Evolutionary conservation across 352 stramenopile genomes (phyloP).

Genomic region (Phytophthora pluvialis): DNA sequence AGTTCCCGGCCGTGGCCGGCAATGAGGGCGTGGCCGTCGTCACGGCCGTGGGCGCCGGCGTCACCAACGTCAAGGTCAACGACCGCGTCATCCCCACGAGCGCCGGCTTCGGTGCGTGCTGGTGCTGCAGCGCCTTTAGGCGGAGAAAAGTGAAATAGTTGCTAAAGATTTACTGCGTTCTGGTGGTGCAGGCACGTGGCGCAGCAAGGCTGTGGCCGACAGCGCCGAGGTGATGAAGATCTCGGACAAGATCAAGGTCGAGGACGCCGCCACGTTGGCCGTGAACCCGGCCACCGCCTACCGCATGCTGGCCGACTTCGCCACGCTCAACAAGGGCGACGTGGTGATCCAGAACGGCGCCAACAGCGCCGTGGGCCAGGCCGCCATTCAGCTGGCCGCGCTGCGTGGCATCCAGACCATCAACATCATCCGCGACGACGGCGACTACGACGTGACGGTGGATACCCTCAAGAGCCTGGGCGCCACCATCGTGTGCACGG

Average conservation of each 20-base stretch:
- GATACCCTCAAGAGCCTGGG: constrained; percentile 83
- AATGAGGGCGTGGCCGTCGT: constrained; percentile 90
- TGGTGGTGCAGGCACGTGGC: constrained; percentile 59
- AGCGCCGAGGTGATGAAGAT: constrained; percentile 75
- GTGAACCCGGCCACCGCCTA: constrained; percentile 90
- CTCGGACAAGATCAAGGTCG: constrained; percentile 85
- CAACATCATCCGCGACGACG: constrained; percentile 89
- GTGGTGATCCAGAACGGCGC: constrained; percentile 92
- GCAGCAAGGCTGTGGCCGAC: constrained; percentile 68
- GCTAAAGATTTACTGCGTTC: constrained; percentile 8
- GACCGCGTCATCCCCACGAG: constrained; percentile 85
- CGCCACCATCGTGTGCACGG: constrained; percentile 73
- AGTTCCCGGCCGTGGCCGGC: constrained; percentile 80
- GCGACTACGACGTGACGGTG: constrained; percentile 78
- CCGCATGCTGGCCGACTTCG: constrained; percentile 88
- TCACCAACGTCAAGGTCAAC: constrained; percentile 87
- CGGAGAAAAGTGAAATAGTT: not conserved
- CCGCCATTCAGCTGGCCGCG: constrained; percentile 89
- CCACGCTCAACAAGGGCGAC: constrained; percentile 76
- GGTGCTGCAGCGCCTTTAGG: not conserved
- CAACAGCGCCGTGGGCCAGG: constrained; percentile 87
- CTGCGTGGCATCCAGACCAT: constrained; percentile 91
- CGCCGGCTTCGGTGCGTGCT: constrained; percentile 58
- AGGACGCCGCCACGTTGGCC: constrained; percentile 82
- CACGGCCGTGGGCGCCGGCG: constrained; percentile 78